Percentiles rank a stretch among this genome's conserved stretches.
Conservation (phyloP, 1,284 basidiomycete species). For the Hymenochaete sp. region DNA sequence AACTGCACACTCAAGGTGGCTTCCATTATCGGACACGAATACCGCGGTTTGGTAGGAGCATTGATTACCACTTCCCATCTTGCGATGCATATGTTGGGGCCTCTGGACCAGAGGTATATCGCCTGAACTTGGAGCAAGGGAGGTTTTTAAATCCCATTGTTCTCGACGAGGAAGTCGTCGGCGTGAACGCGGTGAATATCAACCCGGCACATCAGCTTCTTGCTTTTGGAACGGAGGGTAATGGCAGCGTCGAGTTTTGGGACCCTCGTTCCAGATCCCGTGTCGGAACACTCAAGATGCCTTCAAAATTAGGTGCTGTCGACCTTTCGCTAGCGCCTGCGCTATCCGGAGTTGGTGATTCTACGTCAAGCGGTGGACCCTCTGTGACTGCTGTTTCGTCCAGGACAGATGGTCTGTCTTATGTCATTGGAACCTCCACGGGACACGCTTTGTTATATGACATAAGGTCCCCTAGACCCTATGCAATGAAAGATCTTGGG, state of each 20-base stretch:
- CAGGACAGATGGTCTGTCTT: constrained; percentile 80
- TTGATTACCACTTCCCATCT: constrained; percentile 85
- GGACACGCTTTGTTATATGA: constrained; percentile 96
- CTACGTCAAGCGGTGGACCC: constrained; percentile 31
- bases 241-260: constrained; percentile 91
- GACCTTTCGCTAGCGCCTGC: constrained; percentile 30
- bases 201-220: constrained; percentile 91
- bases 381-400: constrained; percentile 83
- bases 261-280: constrained; percentile 81
- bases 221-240: constrained; percentile 80
- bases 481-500: constrained; percentile 92
- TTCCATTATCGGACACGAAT: constrained; percentile 90
- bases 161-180: constrained; percentile 56
- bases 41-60: constrained; percentile 86
- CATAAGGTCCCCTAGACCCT: constrained; percentile 76
- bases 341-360: constrained; percentile 35
- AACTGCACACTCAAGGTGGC: constrained; percentile 91
- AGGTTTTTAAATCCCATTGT: constrained; percentile 80
- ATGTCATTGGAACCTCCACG: constrained; percentile 90
- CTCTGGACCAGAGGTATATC: constrained; percentile 80
- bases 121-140: constrained; percentile 94
- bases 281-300: constrained; percentile 74
- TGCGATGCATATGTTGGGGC: constrained; percentile 75
- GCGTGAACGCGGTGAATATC: constrained; percentile 89
- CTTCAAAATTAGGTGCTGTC: constrained; percentile 43